A percentile compares a stretch with the other conserved stretches of the same genome.
These are phyloP conservation scores for Cyclaneusma minus DNA, from an alignment of 2,329 filamentous ascomycete species.

Conservation along the genomic window DNA sequence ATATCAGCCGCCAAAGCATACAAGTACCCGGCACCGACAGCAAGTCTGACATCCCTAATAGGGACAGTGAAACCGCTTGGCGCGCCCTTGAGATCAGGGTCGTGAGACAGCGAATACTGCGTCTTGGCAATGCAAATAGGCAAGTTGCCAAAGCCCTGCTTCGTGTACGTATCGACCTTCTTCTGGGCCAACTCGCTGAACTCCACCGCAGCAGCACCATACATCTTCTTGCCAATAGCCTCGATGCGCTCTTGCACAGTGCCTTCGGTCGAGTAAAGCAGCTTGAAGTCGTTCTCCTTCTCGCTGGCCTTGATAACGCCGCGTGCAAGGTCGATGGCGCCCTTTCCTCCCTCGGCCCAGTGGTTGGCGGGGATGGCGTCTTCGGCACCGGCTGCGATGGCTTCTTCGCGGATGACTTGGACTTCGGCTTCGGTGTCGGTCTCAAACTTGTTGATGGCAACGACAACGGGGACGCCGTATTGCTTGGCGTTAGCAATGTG, in stretches of 20 bases:
- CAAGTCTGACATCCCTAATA: conserved; percentile 85
- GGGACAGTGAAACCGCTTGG: conserved; percentile 89
- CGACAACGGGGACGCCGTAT: conserved; percentile 86
- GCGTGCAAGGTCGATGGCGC: conserved; percentile 76
- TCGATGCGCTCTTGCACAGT: conserved; percentile 82
- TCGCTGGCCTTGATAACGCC: conserved; percentile 71
- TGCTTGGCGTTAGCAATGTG: conserved; percentile 81
- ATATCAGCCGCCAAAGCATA: conserved; percentile 93
- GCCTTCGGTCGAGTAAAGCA: conserved; percentile 70
- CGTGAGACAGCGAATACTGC: conserved; percentile 90
- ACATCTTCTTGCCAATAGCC: conserved; percentile 82
- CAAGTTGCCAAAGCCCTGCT: conserved; percentile 81
- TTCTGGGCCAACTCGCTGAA: conserved; percentile 89
- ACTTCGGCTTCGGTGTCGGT: conserved; percentile 92
- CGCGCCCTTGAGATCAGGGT: conserved; percentile 85
- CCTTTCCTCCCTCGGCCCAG: conserved; percentile 89
- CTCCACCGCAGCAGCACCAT: conserved; percentile 77
- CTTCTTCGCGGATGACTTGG: conserved; percentile 75
- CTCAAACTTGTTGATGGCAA: conserved; percentile 92
- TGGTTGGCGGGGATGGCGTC: conserved; percentile 91
- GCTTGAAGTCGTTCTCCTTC: conserved; percentile 73
- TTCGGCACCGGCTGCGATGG: conserved; percentile 80
- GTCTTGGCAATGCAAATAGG: conserved; percentile 98
- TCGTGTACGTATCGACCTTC: conserved; percentile 90
- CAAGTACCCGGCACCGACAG: conserved; percentile 85